Conservation (phyloP, 306 rosid species). For the Corylus heterophylla region DNA sequence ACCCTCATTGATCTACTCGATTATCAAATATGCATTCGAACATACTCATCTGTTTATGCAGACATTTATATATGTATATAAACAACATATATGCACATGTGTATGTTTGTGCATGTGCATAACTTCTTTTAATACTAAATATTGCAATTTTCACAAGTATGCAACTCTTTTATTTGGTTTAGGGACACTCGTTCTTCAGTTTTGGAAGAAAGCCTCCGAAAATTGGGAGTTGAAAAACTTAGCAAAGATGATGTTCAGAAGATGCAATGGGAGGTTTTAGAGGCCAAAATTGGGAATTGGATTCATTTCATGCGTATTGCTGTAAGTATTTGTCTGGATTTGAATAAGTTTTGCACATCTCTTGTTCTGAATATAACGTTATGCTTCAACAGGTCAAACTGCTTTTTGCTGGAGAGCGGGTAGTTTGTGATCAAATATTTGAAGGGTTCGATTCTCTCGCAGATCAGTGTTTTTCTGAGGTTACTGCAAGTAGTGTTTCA, state of each 20-base stretch:
- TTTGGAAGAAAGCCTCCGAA: conserved; percentile 88
- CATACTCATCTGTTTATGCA: background rate
- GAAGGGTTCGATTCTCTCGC: conserved; percentile 81
- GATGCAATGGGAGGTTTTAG: conserved; percentile 97
- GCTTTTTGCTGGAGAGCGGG: conserved; percentile 91
- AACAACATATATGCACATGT: background rate
- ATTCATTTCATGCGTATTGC: conserved; percentile 99
- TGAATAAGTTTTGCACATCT: conserved; percentile 1
- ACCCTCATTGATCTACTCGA: background rate
- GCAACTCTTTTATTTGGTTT: conserved; percentile 21
- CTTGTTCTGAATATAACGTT: conserved; percentile 18
- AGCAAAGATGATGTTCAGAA: conserved; percentile 96
- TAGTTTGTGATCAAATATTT: conserved; percentile 87
- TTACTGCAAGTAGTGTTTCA: conserved; percentile 81
- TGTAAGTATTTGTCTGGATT: conserved; percentile 49
- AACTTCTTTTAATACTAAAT: background rate
- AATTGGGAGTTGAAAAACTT: conserved; percentile 93
- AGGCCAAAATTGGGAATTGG: conserved; percentile 99
- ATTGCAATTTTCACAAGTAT: conserved; percentile 12
- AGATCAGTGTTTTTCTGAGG: conserved; percentile 93
- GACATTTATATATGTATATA: background rate
- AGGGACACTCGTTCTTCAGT: conserved; percentile 86
- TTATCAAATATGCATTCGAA: background rate
- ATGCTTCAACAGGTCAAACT: conserved; percentile 73
- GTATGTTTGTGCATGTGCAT: too few species aligned